Evolutionary conservation across 768 basidiomycete species (phyloP).

Genomic region (Dendrothele bispora): DNA sequence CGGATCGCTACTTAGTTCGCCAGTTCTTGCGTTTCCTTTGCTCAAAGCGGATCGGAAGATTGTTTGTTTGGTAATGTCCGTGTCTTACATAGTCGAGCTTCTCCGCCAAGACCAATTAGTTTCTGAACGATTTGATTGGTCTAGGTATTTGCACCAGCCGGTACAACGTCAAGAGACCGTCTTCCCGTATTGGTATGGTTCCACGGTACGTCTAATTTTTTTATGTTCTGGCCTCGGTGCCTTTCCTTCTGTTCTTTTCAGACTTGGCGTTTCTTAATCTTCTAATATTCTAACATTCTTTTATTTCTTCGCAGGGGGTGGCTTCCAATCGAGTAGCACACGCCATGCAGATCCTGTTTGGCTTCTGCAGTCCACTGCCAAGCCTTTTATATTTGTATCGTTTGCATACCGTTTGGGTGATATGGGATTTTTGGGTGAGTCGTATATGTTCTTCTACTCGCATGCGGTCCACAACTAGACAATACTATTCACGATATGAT

Average conservation of each 20-base stretch:
- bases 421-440: conserved; percentile 40
- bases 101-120: too few species aligned
- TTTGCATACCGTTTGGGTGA: conserved; percentile 44
- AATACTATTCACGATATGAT: too few species aligned
- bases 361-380: conserved; percentile 27
- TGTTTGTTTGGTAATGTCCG: conserved; percentile 44
- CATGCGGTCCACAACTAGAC: too few species aligned
- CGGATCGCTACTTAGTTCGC: too few species aligned
- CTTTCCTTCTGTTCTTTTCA: too few species aligned
- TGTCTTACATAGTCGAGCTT: too few species aligned
- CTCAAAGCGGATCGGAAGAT: conserved; percentile 40
- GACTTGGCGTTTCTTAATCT: too few species aligned
- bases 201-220: conserved; percentile 31
- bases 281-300: too few species aligned
- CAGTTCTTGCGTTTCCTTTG: too few species aligned
- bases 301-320: too few species aligned
- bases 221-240: too few species aligned
- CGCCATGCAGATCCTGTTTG: conserved; percentile 30
- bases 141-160: conserved; percentile 18
- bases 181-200: conserved; percentile 40
- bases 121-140: too few species aligned
- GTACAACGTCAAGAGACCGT: conserved; percentile 6
- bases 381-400: conserved; percentile 38
- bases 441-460: not conserved
- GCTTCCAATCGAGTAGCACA: conserved; percentile 37